Evolutionary conservation across 257 asterid genomes (phyloP), one percentile per base, ranked within the genome.

Genomic region (Lycium ferocissimum): DNA sequence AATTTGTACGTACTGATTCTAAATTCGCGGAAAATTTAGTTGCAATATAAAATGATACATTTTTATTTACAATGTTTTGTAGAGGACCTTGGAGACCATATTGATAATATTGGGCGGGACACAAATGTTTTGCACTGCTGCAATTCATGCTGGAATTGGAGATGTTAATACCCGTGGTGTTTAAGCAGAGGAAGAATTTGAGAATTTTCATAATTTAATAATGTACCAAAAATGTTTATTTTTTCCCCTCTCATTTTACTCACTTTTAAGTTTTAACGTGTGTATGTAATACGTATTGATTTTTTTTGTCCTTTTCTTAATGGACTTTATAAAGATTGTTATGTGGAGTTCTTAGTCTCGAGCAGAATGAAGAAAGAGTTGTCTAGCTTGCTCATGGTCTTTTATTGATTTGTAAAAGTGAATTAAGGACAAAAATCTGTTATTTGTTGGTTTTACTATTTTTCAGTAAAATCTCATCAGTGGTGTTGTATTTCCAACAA

Each of bases 21-120:
- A 22, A 0, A 45, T 73, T 45, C 2, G 6, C 11, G 13, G 6
- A 67, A 66, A 67, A 35, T 67, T 12, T 35, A 14, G 13, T 70
- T 7, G 7, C 15, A 10, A n/a, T 17, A 9, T 20, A 38, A 2
- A n/a, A 6, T 38, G 11, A 12, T 81, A 7, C 14, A 8, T 22
- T 57, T 67, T 63, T 37, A 38, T 61, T 76, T 0, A 56, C 81
- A 14, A 47, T 79, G 47, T 12, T 26, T 65, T 81, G 35, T 91
- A 97, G 98, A 92, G 98, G 91, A 83, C 92, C 35, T 88, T 97
- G 94, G 98, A 97, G 92, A 85, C 82, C 37, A 18, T 97, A 3
- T 49, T 97, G 91, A 92, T 97, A 88, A 59, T 95, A 72, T 62
- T 95, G 89, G 88, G 96, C 47, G 98, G 94, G 54, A 92, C 98